Base-by-base conservation (phyloP, 2,329 filamentous ascomycete genomes). In the Paecilomyces fulvus region DNA sequence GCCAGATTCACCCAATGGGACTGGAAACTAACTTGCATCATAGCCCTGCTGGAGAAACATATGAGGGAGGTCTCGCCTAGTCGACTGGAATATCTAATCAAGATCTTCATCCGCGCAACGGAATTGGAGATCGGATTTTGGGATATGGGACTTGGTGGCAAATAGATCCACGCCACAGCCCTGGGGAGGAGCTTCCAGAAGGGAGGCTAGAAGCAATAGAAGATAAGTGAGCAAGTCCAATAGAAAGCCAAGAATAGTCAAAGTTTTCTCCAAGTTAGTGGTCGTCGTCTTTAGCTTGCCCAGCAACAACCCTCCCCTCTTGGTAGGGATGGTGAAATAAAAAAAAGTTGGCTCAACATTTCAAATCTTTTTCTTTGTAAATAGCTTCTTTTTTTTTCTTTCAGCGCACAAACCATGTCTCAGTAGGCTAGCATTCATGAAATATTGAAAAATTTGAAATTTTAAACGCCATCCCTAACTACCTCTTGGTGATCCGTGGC, bases 31-130 rank as follows among this genome's bases (percentile, higher is more conserved):
- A 59, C 52, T 43, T 56, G 51, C 17, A 43, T 43, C 23, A 53
- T 58, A 88, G 88, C 83, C 59, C 73, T 95, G 30, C 79, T 96
- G 8, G 92, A 96, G 71, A 82, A 83, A 62, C 81, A 91, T 66
- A 85, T 88, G 14, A 75, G 80, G n/a, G 75, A 84, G 52, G 88
- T 92, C 63, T 92, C 89, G 1, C 84, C 87, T 0, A 78, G 77
- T 37, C 80, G 90, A 49, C 82, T 96, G 57, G 90, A 96, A 64
- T 88, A 95, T 68, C 75, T 97, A 52, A 84, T 92, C 50, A 79
- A 83, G 61, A 90, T 96, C 53, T 96, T 96, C 67, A 83, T 91
- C 51, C 87, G 91, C 63, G 90, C 88, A n/a, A 95, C 90, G 14
- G 70, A 89, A 81, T 83, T 90, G 80, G 87, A 90, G 71, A 84